Base-by-base conservation (phyloP, 2,329 filamentous ascomycete genomes). In the Pyricularia sp. region DNA sequence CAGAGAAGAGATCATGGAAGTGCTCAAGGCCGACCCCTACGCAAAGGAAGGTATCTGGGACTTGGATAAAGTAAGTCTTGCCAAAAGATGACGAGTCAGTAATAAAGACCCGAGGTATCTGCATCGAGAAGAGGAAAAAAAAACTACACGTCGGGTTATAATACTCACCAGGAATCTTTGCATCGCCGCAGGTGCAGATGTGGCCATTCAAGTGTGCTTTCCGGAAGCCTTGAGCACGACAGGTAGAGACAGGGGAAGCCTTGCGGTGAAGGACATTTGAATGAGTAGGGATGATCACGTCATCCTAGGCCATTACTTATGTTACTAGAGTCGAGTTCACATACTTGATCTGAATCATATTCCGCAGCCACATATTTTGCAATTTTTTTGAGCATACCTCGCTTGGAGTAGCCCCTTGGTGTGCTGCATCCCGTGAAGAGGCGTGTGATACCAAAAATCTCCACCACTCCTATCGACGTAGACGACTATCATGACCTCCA, bases 1-100 rank as follows among this genome's bases (percentile, higher is more conserved):
- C 10, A 87, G 85, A 73, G 90, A 93, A 72, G 90, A 93, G 76
- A 86, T 92, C 2, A 77, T 90, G 59, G 85, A 90, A 73, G 75
- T 85, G 67, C 77, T 97, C 65, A 86, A 85, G 77, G 83, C 86
- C 66, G 93, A 97, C 80, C 81, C 93, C 11, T 97, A 97, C 79
- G 82, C 84, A 11, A 84, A 80, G 70, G 83, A 79, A 63, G 92
- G 89, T 0, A 93, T 96, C 10, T 97, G 93, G 93, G 92, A 97
- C 81, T 76, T 91, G 70, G 85, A 89, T 50, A 91, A 91, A 74
- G 87, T 87, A 71, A 74, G 77, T 26, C 20, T 23, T 9, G 4
- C 58, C n/a, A 25, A 17, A 36, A n/a, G n/a, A 14, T 36, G 12
- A 14, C 33, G 17, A 36, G 1, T 36, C 33, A 36, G 1, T 2